Evolutionary conservation across 257 asterid species (phyloP).

Genomic region (Coffea canephora): DNA sequence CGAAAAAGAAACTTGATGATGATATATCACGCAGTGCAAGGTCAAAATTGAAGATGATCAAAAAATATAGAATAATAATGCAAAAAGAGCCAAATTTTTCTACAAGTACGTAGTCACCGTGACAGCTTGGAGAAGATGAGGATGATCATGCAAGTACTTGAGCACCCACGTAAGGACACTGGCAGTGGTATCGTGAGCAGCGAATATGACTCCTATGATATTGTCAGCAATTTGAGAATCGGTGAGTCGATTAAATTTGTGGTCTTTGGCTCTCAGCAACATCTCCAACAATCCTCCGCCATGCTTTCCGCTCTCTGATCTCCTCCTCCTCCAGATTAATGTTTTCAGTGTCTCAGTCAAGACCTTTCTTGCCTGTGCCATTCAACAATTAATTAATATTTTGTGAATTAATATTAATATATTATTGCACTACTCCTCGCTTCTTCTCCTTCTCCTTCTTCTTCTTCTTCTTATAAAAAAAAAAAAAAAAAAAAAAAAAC

Average conservation of each 20-base stretch:
- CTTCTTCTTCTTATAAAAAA: too few species aligned
- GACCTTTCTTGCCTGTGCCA: conserved; percentile 51
- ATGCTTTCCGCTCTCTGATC: conserved; percentile 21
- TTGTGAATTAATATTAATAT: neutral
- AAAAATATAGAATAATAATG: too few species aligned
- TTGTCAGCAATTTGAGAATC: conserved; percentile 69
- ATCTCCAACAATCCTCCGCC: conserved; percentile 54
- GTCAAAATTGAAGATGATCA: too few species aligned
- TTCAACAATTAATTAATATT: neutral
- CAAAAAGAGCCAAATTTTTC: too few species aligned
- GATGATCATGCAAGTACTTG: conserved; percentile 61
- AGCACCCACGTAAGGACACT: conserved; percentile 67
- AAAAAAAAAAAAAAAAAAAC: too few species aligned
- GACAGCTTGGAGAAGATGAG: conserved; percentile 38
- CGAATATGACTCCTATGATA: conserved; percentile 67
- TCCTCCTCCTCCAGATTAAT: conserved; percentile 53
- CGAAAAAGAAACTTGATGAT: too few species aligned
- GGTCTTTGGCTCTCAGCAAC: conserved; percentile 37
- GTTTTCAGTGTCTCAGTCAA: conserved; percentile 38
- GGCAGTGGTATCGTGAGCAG: conserved; percentile 80
- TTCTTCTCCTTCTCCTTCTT: too few species aligned
- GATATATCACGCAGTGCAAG: too few species aligned
- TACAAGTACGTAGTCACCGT: conserved; percentile 22
- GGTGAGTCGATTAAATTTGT: conserved; percentile 25
- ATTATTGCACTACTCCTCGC: too few species aligned